phyloP scores from a whole-genome alignment of 192 early-diverging fungal species.

The Allomyces macrogynus region DNA sequence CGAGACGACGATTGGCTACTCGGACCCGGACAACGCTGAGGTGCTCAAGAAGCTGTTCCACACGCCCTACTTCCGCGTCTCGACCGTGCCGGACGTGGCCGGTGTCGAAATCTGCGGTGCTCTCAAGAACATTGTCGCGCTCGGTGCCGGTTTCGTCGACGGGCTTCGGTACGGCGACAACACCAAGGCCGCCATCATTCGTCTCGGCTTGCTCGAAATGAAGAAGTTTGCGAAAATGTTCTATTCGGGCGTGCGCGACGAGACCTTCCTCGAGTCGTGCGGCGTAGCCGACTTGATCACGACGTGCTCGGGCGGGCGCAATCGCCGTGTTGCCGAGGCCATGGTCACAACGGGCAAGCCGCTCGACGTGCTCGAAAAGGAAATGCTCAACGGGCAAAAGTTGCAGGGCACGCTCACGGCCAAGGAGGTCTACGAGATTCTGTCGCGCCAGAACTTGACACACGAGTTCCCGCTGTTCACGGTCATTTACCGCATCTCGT shows the following conservation, averaged over 20 bases:
- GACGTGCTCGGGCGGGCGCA: slow-evolving; percentile 90
- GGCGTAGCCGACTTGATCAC: slow-evolving; percentile 94
- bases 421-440: slow-evolving; percentile 63
- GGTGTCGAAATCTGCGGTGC: slow-evolving; percentile 96
- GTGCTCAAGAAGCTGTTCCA: slow-evolving; percentile 65
- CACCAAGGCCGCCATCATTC: slow-evolving; percentile 65
- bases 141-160: slow-evolving; percentile 87
- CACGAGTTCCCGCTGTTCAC: slow-evolving; percentile 83
- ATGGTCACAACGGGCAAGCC: slow-evolving; percentile 75
- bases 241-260: slow-evolving; percentile 61
- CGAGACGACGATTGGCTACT: slow-evolving; percentile 82
- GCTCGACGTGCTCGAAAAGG: slow-evolving; percentile 74
- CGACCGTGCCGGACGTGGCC: slow-evolving; percentile 61
- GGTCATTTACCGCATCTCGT: slow-evolving; percentile 78
- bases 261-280: slow-evolving; percentile 93
- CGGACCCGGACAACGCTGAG: slow-evolving; percentile 43
- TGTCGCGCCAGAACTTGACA: slow-evolving; percentile 34
- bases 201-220: slow-evolving; percentile 90
- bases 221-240: slow-evolving; percentile 73
- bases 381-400: slow-evolving; percentile 91
- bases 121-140: slow-evolving; percentile 93
- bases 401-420: slow-evolving; percentile 86
- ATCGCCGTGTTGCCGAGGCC: slow-evolving; percentile 80
- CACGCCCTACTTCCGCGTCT: slow-evolving; percentile 74
- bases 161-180: slow-evolving; percentile 41